Conservation (phyloP, 345 rosid species). For the Moricandia arvensis region DNA sequence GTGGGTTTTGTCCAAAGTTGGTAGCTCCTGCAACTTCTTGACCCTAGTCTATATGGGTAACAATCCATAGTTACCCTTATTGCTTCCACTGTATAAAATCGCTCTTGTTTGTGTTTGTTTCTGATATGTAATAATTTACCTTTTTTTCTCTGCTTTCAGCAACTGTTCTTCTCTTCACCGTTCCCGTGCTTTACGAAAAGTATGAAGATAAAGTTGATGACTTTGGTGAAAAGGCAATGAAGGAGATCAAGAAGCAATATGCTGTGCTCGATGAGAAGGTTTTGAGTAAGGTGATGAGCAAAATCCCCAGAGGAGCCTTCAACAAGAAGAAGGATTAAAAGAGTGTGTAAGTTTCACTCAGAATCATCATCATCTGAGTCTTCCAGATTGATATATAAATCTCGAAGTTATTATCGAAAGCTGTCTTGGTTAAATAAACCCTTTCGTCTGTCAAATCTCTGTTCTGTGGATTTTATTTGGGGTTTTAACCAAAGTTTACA, state of each 20-base stretch:
- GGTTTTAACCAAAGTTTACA: conserved; percentile 32
- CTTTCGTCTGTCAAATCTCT: not conserved
- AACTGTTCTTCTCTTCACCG: conserved; percentile 66
- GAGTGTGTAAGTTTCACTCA: conserved; percentile 26
- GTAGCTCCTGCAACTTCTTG: conserved; percentile 74
- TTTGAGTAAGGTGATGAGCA: conserved; percentile 84
- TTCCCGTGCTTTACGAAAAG: conserved; percentile 87
- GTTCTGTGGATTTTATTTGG: conserved; percentile 15
- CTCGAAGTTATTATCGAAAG: conserved; percentile 14
- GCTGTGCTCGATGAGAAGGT: conserved; percentile 77
- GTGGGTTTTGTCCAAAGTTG: conserved; percentile 70
- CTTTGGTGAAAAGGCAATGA: conserved; percentile 66
- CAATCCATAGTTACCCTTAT: not conserved
- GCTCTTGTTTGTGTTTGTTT: not conserved
- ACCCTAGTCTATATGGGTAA: conserved; percentile 78
- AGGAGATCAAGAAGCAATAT: conserved; percentile 76
- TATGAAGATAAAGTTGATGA: conserved; percentile 81
- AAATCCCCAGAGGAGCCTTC: conserved; percentile 74
- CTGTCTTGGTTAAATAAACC: conserved; percentile 26
- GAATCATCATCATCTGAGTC: conserved; percentile 12
- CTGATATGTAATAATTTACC: not conserved
- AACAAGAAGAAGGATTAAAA: conserved; percentile 62
- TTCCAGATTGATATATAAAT: conserved; percentile 8
- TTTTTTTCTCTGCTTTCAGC: conserved; percentile 40
- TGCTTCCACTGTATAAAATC: not conserved